A percentile compares a stretch with the other conserved stretches of the same genome.
These are phyloP conservation scores for Cucumis melo DNA, from an alignment of 306 rosid species.

Conservation along the genomic window DNA sequence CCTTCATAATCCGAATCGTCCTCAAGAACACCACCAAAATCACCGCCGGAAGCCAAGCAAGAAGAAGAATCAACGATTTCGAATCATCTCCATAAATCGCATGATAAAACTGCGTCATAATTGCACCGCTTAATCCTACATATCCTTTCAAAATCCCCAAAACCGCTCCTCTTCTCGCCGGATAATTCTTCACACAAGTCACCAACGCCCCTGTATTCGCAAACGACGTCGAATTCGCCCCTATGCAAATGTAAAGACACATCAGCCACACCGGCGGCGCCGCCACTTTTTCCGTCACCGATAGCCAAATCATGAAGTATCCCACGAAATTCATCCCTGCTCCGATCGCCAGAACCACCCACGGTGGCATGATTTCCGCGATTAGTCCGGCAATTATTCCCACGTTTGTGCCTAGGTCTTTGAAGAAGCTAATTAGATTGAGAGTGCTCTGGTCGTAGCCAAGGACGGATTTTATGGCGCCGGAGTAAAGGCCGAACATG, in stretches of 20 bases:
- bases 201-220: slow-evolving; percentile 47
- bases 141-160: slow-evolving; percentile 44
- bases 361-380: slow-evolving; percentile 72
- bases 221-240: slow-evolving; percentile 43
- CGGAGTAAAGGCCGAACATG: slow-evolving; percentile 65
- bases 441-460: slow-evolving; percentile 83
- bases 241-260: slow-evolving; percentile 36
- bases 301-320: slow-evolving; percentile 46
- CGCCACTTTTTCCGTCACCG: slow-evolving; percentile 24
- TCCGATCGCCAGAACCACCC: slow-evolving; percentile 37
- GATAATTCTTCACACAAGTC: slow-evolving; percentile 42
- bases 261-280: slow-evolving; percentile 35
- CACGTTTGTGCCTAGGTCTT: slow-evolving; percentile 66
- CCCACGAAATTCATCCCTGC: slow-evolving; percentile 38
- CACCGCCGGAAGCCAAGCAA: slow-evolving; percentile 45
- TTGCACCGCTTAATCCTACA: slow-evolving; percentile 51
- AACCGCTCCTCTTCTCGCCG: slow-evolving; percentile 37
- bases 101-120: slow-evolving; percentile 29
- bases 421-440: slow-evolving; percentile 69
- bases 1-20: slow-evolving; percentile 33
- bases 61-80: slow-evolving; percentile 29
- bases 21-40: slow-evolving; percentile 28
- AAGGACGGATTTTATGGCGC: slow-evolving; percentile 32
- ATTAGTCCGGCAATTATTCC: slow-evolving; percentile 62
- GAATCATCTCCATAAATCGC: slow-evolving; percentile 32